Evolutionary conservation across 371 early-diverging fungal species (phyloP), one percentile per base, ranked within the genome.

Genomic region (Lichtheimia hyalospora): DNA sequence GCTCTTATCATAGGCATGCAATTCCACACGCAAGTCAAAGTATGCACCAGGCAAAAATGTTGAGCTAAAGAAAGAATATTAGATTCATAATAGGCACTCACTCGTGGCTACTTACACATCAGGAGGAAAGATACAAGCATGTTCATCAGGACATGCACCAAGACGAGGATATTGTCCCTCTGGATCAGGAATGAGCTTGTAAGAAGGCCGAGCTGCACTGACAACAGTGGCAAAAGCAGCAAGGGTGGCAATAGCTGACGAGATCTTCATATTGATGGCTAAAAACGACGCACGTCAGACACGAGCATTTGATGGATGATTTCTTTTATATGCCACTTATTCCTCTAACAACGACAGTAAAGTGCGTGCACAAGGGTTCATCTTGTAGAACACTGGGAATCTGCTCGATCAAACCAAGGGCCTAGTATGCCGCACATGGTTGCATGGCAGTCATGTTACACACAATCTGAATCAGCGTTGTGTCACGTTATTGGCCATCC

Each of bases 11-110:
- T 85, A 84, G 27, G 80, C 81, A 57, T 85, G 86, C 42, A 83
- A 62, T 67, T 85, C 86, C 18, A 85, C 83, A 28, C 86, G 71
- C 41, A 84, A 69, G 49, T 85, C 86, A 62, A 85, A 85, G 57
- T 69, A 71, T 15, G 82, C 57, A 44, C 84, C 86, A 49, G 83
- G 77, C 15, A 85, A 57, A 58, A 85, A 84, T 61, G 81, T 75
- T 7, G 82, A 74, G 14, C 85, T 84, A 60, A 23, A 28, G 3
- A 46, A 0, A 12, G 18, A 46, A 46, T 1, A 16, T 46, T 10
- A 15, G 15, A 4, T 28, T 34, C 2, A 0, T 34, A 5, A 46
- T 14, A 21, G 12, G 10, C 5, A 15, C 44, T 44, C 18, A 18
- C 13, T 39, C 21, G 40, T n/a, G 0, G n/a, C 53, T 10, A 63